Conservation (phyloP, 176 grass and related monocot genomes). For the Alopecurus myosuroides region DNA sequence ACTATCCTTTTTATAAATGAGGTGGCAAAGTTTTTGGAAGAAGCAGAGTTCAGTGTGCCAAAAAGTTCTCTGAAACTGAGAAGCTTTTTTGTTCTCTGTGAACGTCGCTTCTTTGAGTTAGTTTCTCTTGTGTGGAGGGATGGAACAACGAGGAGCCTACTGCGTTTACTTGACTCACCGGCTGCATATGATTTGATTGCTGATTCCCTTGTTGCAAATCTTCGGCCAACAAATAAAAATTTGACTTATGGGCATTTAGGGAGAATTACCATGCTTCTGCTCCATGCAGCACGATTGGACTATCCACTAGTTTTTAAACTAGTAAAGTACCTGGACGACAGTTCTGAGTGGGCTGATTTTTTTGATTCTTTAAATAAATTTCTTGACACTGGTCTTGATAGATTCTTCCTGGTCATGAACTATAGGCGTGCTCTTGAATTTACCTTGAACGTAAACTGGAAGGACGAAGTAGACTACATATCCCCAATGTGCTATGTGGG, state of each 20-base stretch:
- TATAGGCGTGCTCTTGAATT: conserved; percentile 41
- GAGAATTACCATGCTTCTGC: neutral
- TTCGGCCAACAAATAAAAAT: conserved; percentile 9
- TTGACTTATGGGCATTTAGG: neutral
- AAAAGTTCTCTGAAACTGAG: conserved; percentile 8
- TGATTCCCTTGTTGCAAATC: neutral
- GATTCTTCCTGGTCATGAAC: conserved; percentile 13
- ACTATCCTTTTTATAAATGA: conserved; percentile 24
- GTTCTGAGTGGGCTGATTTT: conserved; percentile 40
- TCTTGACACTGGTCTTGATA: conserved; percentile 35
- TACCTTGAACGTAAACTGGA: conserved; percentile 35
- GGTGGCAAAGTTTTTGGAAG: conserved; percentile 38
- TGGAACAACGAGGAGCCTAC: conserved; percentile 12
- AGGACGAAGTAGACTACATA: conserved; percentile 28
- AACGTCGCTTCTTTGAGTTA: conserved; percentile 27
- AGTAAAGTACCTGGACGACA: neutral
- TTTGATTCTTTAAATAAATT: conserved; percentile 27
- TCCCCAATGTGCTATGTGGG: conserved; percentile 47
- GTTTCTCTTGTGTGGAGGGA: conserved; percentile 28
- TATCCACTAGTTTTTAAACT: neutral
- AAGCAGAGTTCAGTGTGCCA: neutral
- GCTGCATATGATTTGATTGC: neutral
- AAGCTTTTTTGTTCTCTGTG: neutral
- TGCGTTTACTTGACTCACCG: conserved; percentile 11
- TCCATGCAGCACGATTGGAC: neutral